phyloP scores from a whole-genome alignment of 148 eudicot genomes.

The Chenopodium quinoa region DNA sequence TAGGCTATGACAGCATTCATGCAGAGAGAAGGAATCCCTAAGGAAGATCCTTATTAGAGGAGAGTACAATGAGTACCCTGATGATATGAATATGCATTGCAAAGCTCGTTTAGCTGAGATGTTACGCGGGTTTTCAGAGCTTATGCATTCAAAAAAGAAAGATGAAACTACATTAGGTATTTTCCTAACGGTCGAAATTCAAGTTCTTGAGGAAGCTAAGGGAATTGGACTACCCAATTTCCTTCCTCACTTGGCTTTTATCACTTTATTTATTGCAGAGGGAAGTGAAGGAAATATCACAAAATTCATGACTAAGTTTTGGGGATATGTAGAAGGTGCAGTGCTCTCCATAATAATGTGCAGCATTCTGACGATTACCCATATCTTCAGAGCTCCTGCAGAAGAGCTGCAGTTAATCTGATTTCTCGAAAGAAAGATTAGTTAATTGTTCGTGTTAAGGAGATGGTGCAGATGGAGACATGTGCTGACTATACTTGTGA shows the following conservation, averaged over 20 bases:
- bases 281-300: conserved; percentile 35
- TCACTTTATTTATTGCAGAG: conserved; percentile 30
- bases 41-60: conserved; percentile 46
- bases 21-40: conserved; percentile 47
- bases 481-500: conserved; percentile 42
- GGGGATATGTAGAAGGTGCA: conserved; percentile 40
- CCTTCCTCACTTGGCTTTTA: conserved; percentile 45
- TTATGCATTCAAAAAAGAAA: too few relatives aligned
- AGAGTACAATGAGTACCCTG: conserved; percentile 54
- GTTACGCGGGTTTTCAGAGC: too few relatives aligned
- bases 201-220: conserved; percentile 43
- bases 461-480: conserved; percentile 45
- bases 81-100: conserved; percentile 46
- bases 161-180: not conserved
- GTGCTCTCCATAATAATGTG: conserved; percentile 26
- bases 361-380: conserved; percentile 41
- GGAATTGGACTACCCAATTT: conserved; percentile 61
- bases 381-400: conserved; percentile 29
- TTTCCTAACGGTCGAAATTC: conserved; percentile 40
- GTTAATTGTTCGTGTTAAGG: conserved; percentile 30
- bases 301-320: conserved; percentile 36
- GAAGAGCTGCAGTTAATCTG: conserved; percentile 34
- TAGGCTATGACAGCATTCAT: conserved; percentile 45
- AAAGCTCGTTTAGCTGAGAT: conserved; percentile 35
- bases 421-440: conserved; percentile 29